A percentile compares a stretch with the other conserved stretches of the same genome.
phyloP scores from a whole-genome alignment of 2,329 filamentous ascomycete genomes.

The Akanthomyces dipterigenus region DNA sequence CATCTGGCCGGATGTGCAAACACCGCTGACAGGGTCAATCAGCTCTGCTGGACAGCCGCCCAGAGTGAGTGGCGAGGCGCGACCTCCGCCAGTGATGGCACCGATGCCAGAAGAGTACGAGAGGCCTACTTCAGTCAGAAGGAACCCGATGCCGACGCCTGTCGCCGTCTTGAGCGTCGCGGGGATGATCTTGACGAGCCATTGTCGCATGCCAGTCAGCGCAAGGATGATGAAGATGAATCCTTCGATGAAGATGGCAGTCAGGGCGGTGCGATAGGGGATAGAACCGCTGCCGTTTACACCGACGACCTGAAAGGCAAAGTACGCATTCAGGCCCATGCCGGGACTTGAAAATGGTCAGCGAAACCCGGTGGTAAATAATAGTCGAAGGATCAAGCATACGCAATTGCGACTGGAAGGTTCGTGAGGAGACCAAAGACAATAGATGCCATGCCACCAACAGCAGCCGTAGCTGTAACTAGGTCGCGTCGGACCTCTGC shows the following conservation, averaged over 20 bases:
- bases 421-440: conserved; percentile 77
- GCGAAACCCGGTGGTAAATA: neutral
- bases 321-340: conserved; percentile 63
- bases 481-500: conserved; percentile 65
- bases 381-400: conserved; percentile 26
- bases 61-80: conserved; percentile 64
- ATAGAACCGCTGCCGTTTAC: conserved; percentile 50
- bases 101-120: conserved; percentile 81
- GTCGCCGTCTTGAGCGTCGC: conserved; percentile 59
- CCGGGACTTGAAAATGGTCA: conserved; percentile 43
- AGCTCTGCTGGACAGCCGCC: conserved; percentile 62
- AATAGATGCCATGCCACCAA: conserved; percentile 68
- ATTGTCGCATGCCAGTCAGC: conserved; percentile 64
- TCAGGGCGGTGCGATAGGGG: conserved; percentile 53
- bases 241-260: conserved; percentile 58
- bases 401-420: conserved; percentile 70
- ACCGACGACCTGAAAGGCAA: conserved; percentile 60
- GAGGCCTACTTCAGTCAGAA: conserved; percentile 57
- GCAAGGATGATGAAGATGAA: conserved; percentile 59
- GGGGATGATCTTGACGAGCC: conserved; percentile 61
- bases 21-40: conserved; percentile 38
- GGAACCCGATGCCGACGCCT: conserved; percentile 58
- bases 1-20: conserved; percentile 60
- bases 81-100: conserved; percentile 61
- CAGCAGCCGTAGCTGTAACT: conserved; percentile 76